Evolutionary conservation across 179 eudicot genomes (phyloP).

Genomic region (Vitellaria paradoxa): DNA sequence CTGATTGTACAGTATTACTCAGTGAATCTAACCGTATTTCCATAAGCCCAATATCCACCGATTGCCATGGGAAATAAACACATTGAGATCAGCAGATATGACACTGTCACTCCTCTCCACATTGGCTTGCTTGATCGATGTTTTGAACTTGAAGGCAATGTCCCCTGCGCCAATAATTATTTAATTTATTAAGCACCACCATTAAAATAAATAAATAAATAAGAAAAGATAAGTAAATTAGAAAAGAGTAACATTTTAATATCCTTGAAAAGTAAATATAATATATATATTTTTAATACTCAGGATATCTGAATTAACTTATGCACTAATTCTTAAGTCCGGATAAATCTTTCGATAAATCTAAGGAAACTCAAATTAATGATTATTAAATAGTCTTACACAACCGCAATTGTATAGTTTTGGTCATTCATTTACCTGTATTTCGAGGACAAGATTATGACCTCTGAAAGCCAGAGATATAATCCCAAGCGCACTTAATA

Average conservation of each 20-base stretch:
- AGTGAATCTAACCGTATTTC: conserved; percentile 23
- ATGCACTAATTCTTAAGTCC: not conserved
- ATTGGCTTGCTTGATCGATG: conserved; percentile 28
- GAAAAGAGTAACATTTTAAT: too few relatives aligned
- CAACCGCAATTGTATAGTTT: too few relatives aligned
- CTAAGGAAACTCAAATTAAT: too few relatives aligned
- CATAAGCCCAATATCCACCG: conserved; percentile 51
- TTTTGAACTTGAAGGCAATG: conserved; percentile 30
- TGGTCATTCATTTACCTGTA: conserved; percentile 30
- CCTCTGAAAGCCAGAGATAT: conserved; percentile 55
- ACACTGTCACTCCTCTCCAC: conserved; percentile 42
- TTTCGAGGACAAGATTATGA: conserved; percentile 65
- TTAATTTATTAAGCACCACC: not conserved
- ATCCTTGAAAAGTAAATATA: too few relatives aligned
- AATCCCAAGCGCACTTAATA: conserved; percentile 36
- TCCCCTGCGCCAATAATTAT: conserved; percentile 26
- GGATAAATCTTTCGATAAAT: too few relatives aligned
- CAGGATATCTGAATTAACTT: too few relatives aligned
- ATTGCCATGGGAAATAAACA: conserved; percentile 44
- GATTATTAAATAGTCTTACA: too few relatives aligned
- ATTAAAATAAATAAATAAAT: too few relatives aligned
- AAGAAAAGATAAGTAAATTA: too few relatives aligned
- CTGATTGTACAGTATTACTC: too few relatives aligned
- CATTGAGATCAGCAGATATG: conserved; percentile 29
- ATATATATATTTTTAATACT: too few relatives aligned